Evolutionary conservation across 2,329 filamentous ascomycete species (phyloP).

Genomic region (Fusarium duplospermum): DNA sequence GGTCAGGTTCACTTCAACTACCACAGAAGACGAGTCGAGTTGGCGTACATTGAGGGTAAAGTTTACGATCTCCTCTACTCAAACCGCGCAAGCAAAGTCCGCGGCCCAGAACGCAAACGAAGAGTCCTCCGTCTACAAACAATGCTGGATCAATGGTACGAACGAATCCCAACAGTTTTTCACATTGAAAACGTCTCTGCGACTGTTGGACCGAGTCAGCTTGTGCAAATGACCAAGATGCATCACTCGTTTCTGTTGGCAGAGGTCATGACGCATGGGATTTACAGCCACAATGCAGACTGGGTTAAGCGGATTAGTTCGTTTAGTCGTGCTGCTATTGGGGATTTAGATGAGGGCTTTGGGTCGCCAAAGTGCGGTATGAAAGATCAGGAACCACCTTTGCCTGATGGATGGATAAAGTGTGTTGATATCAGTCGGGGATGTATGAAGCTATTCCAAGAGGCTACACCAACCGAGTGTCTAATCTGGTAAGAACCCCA

Average conservation of each 20-base stretch:
- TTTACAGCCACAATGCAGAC: slow-evolving; percentile 52
- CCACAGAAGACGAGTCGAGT: slow-evolving; percentile 53
- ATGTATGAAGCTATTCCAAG: slow-evolving; percentile 49
- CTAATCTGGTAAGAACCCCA: slow-evolving; percentile 45
- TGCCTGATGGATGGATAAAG: slow-evolving; percentile 48
- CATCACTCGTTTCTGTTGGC: slow-evolving; percentile 53
- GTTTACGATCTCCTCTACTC: slow-evolving; percentile 55
- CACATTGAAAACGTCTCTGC: slow-evolving; percentile 49
- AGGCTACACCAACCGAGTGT: slow-evolving; percentile 46
- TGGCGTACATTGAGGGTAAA: slow-evolving; percentile 55
- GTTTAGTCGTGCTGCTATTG: slow-evolving; percentile 42
- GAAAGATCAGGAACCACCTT: slow-evolving; percentile 21
- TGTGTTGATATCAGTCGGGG: slow-evolving; percentile 49
- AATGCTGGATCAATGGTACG: slow-evolving; percentile 53
- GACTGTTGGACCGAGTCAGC: slow-evolving; percentile 43
- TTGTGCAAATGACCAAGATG: slow-evolving; percentile 52
- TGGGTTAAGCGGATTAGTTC: slow-evolving; percentile 51
- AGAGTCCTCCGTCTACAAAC: slow-evolving; percentile 44
- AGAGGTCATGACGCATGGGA: slow-evolving; percentile 52
- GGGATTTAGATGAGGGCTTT: slow-evolving; percentile 22
- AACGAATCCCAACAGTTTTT: slow-evolving; percentile 48
- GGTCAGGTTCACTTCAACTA: slow-evolving; percentile 51
- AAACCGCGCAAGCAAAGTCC: slow-evolving; percentile 42
- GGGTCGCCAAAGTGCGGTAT: not conserved
- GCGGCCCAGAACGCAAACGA: slow-evolving; percentile 45